A percentile compares a stretch with the other conserved stretches of the same genome.
Evolutionary conservation across 768 basidiomycete species (phyloP).

Genomic region (Coprinopsis sp.): DNA sequence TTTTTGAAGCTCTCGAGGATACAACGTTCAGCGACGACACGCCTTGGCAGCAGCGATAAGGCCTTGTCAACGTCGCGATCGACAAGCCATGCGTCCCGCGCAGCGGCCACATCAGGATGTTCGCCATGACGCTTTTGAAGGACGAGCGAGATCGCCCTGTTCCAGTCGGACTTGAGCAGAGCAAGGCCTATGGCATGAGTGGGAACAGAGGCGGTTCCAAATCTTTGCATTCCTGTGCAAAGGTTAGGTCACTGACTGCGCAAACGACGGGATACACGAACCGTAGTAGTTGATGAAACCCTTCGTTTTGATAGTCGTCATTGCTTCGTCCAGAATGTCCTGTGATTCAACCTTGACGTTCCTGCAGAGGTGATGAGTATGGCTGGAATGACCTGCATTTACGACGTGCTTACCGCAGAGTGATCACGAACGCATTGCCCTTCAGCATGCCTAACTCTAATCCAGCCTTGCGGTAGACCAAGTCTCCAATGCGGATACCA

Average conservation of each 20-base stretch:
- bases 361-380: slow-evolving; percentile 34
- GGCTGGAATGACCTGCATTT: not conserved
- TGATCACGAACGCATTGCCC: slow-evolving; percentile 94
- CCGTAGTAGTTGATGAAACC: slow-evolving; percentile 99
- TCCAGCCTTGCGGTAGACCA: slow-evolving; percentile 76
- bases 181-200: slow-evolving; percentile 94
- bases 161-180: slow-evolving; percentile 86
- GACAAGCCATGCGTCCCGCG: slow-evolving; percentile 84
- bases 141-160: slow-evolving; percentile 77
- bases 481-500: slow-evolving; percentile 82
- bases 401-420: slow-evolving; percentile 61
- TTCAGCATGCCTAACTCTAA: slow-evolving; percentile 95
- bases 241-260: slow-evolving; percentile 4
- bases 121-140: slow-evolving; percentile 83
- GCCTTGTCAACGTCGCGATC: slow-evolving; percentile 79
- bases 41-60: slow-evolving; percentile 78
- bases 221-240: slow-evolving; percentile 88
- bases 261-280: slow-evolving; percentile 21
- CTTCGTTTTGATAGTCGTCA: slow-evolving; percentile 71
- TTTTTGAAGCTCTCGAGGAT: slow-evolving; percentile 88
- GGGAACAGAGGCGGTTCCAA: slow-evolving; percentile 93
- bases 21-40: slow-evolving; percentile 90
- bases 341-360: slow-evolving; percentile 78
- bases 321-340: slow-evolving; percentile 66
- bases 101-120: slow-evolving; percentile 83